Percentiles rank a stretch among this genome's conserved stretches.
Evolutionary conservation across 352 stramenopile genomes (phyloP).

Genomic region (Pythium phragmiticola): DNA sequence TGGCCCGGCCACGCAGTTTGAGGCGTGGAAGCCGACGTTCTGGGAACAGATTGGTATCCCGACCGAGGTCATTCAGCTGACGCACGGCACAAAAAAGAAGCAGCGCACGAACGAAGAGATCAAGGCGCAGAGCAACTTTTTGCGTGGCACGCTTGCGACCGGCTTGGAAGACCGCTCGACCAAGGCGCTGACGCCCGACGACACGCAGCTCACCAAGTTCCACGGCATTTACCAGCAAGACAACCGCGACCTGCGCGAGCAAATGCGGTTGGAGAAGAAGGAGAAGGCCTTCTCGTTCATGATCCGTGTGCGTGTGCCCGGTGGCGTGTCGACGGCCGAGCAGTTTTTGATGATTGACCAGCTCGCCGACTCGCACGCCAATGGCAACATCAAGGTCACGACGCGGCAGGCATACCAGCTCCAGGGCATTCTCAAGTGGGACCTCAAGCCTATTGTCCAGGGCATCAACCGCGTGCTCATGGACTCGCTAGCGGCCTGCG

Average conservation of each 20-base stretch:
- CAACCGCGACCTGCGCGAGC: conserved; percentile 87
- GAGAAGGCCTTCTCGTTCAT: conserved; percentile 96
- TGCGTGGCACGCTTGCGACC: conserved; percentile 66
- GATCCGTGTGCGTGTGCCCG: conserved; percentile 96
- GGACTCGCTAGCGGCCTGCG: conserved; percentile 95
- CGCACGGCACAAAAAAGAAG: conserved; percentile 52
- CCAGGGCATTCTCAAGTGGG: conserved; percentile 96
- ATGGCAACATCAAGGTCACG: conserved; percentile 94
- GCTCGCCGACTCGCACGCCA: conserved; percentile 90
- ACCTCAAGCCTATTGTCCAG: conserved; percentile 96
- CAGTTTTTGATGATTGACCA: conserved; percentile 95
- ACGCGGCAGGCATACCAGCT: conserved; percentile 97
- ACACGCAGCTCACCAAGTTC: conserved; percentile 93
- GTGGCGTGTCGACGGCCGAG: conserved; percentile 90
- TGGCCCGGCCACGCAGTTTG: conserved; percentile 67
- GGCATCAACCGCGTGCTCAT: conserved; percentile 91
- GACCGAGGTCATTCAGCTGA: conserved; percentile 45
- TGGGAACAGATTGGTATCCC: conserved; percentile 77
- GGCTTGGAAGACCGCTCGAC: conserved; percentile 73
- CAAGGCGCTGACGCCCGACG: conserved; percentile 63
- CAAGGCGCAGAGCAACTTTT: conserved; percentile 75
- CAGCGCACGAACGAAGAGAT: conserved; percentile 85
- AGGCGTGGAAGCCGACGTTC: conserved; percentile 69
- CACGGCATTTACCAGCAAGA: conserved; percentile 98
- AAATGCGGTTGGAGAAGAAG: conserved; percentile 76